A percentile compares a stretch with the other conserved stretches of the same genome.
These are phyloP conservation scores for Penicillium diatomitis DNA, from an alignment of 495 filamentous ascomycete genomes.

Conservation along the genomic window DNA sequence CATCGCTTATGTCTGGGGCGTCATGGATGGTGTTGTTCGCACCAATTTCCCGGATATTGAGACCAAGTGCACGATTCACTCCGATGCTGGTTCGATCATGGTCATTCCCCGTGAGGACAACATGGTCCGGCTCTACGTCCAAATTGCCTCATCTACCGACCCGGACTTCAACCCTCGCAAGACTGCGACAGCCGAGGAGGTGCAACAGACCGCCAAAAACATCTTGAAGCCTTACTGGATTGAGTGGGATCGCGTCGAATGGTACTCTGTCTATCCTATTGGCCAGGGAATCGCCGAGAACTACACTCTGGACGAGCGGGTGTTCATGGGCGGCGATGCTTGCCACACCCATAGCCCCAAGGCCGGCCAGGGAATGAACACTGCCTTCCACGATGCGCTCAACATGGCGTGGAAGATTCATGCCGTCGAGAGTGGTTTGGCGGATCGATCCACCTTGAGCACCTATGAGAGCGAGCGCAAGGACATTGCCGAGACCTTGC, in stretches of 20 bases:
- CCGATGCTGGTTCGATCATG: conserved; percentile 61
- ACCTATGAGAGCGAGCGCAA: conserved; percentile 68
- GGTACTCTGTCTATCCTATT: conserved; percentile 58
- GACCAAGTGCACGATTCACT: conserved; percentile 85
- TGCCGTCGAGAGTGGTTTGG: conserved; percentile 51
- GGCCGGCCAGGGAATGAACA: conserved; percentile 51
- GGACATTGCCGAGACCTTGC: conserved; percentile 58
- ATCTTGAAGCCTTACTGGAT: conserved; percentile 54
- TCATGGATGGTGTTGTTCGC: conserved; percentile 72
- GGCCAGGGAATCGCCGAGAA: conserved; percentile 54
- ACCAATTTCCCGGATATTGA: conserved; percentile 84
- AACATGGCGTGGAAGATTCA: conserved; percentile 83
- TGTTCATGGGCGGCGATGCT: conserved; percentile 56
- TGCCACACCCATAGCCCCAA: conserved; percentile 63
- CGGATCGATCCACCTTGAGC: conserved; percentile 49
- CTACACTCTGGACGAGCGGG: conserved; percentile 46
- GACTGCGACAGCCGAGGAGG: conserved; percentile 46
- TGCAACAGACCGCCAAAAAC: conserved; percentile 51
- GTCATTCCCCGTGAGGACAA: conserved; percentile 74
- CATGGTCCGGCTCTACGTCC: conserved; percentile 67
- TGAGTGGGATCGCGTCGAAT: conserved; percentile 46
- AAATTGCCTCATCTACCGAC: conserved; percentile 57
- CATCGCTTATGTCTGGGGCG: conserved; percentile 65
- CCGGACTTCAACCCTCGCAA: conserved; percentile 45
- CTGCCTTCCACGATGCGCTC: conserved; percentile 44